Evolutionary conservation across 495 filamentous ascomycete genomes (phyloP).

Genomic region (Amniculicola lignicola): DNA sequence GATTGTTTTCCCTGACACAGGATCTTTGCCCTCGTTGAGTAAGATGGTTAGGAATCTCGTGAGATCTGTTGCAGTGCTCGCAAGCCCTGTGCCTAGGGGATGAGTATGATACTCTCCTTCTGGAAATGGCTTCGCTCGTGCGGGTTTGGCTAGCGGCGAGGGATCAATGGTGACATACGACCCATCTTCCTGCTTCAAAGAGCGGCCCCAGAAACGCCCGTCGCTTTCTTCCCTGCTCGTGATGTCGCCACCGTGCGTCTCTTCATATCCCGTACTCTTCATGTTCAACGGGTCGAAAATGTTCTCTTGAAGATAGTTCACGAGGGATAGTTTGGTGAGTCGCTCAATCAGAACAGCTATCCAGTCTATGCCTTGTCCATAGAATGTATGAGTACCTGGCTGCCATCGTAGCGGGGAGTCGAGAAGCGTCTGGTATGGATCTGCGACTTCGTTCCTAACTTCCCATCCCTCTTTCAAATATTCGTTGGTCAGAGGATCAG

Average conservation of each 20-base stretch:
- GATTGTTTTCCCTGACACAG: neutral
- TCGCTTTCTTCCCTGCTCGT: neutral
- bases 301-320: neutral
- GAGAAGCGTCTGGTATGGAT: conserved; percentile 9
- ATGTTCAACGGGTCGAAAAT: conserved; percentile 11
- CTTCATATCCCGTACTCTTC: conserved; percentile 12
- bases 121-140: neutral
- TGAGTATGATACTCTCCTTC: conserved; percentile 4
- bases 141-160: neutral
- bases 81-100: conserved; percentile 16
- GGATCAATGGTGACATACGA: conserved; percentile 4
- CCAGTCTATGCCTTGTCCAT: conserved; percentile 22
- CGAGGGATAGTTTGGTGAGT: neutral
- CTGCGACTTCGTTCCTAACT: conserved; percentile 3
- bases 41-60: conserved; percentile 13
- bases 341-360: conserved; percentile 18
- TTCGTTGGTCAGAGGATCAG: conserved; percentile 8
- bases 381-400: conserved; percentile 21
- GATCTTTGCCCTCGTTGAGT: conserved; percentile 14
- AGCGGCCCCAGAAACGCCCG: conserved; percentile 9
- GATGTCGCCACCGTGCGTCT: conserved; percentile 10
- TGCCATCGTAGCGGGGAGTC: conserved; percentile 21
- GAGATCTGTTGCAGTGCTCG: conserved; percentile 1
- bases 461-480: conserved; percentile 11
- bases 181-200: conserved; percentile 7